phyloP scores from a whole-genome alignment of 345 rosid species.

The Eutrema heterophyllum region DNA sequence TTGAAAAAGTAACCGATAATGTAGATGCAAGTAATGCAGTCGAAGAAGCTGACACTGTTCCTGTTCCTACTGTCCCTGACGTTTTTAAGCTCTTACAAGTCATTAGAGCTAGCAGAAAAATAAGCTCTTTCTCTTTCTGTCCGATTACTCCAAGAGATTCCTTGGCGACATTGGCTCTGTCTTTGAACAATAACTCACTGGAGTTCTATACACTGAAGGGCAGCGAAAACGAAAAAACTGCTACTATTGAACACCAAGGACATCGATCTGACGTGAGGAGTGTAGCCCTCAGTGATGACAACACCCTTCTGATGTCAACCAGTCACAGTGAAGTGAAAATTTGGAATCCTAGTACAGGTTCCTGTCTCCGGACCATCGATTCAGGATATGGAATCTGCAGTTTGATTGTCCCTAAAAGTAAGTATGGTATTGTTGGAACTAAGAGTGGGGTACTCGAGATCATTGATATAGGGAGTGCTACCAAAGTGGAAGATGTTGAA shows the following conservation, averaged over 20 bases:
- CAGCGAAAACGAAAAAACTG: constrained; percentile 41
- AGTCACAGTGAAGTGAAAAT: constrained; percentile 88
- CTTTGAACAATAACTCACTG: constrained; percentile 80
- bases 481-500: constrained; percentile 61
- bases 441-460: constrained; percentile 77
- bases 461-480: constrained; percentile 82
- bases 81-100: constrained; percentile 78
- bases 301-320: constrained; percentile 85
- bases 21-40: constrained; percentile 34
- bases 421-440: constrained; percentile 91
- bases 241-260: constrained; percentile 82
- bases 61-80: constrained; percentile 51
- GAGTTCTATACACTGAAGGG: constrained; percentile 76
- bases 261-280: constrained; percentile 96
- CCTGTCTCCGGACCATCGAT: constrained; percentile 83
- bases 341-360: constrained; percentile 97
- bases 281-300: constrained; percentile 82
- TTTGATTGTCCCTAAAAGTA: constrained; percentile 71
- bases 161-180: constrained; percentile 68
- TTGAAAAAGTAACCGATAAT: constrained; percentile 32
- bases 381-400: constrained; percentile 96
- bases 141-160: constrained; percentile 56
- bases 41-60: constrained; percentile 35
- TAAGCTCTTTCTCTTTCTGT: constrained; percentile 76
- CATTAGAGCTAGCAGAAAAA: constrained; percentile 72